Evolutionary conservation across 352 stramenopile genomes (phyloP).

Genomic region (Phytopythium delawarense): DNA sequence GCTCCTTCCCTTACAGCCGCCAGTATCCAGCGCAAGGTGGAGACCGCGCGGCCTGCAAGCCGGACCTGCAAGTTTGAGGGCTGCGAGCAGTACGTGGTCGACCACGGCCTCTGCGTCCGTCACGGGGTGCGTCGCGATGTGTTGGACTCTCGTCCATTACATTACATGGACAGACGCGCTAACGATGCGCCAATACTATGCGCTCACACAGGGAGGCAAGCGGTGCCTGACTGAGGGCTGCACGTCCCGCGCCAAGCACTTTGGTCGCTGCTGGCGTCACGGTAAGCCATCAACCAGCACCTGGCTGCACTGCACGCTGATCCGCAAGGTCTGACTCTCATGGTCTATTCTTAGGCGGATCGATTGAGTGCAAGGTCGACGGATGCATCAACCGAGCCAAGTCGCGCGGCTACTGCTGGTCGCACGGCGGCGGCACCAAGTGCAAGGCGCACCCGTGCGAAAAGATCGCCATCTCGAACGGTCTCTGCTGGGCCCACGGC

Average conservation of each 20-base stretch:
- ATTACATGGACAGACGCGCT: background rate
- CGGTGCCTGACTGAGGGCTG: conserved; percentile 52
- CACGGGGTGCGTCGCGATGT: conserved; percentile 29
- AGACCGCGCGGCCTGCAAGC: conserved; percentile 31
- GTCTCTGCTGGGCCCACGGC: conserved; percentile 71
- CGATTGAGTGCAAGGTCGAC: conserved; percentile 62
- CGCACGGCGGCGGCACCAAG: conserved; percentile 79
- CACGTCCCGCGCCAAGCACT: conserved; percentile 69
- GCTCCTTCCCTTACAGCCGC: background rate
- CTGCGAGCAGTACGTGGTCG: conserved; percentile 56
- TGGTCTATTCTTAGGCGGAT: conserved; percentile 30
- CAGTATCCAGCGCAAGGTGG: conserved; percentile 21
- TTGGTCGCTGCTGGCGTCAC: conserved; percentile 71
- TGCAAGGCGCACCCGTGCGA: conserved; percentile 64
- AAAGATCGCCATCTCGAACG: conserved; percentile 80
- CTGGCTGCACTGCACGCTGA: background rate
- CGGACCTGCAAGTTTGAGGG: conserved; percentile 50
- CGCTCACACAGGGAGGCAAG: conserved; percentile 47
- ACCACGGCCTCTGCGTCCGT: conserved; percentile 46
- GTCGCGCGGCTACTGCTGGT: conserved; percentile 83
- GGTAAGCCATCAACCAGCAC: conserved; percentile 19
- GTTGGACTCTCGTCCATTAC: background rate
- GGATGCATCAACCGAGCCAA: conserved; percentile 81
- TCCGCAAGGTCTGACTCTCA: background rate
- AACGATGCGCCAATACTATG: background rate